Base-by-base conservation (phyloP, 306 rosid genomes). In the Cucumis melo region DNA sequence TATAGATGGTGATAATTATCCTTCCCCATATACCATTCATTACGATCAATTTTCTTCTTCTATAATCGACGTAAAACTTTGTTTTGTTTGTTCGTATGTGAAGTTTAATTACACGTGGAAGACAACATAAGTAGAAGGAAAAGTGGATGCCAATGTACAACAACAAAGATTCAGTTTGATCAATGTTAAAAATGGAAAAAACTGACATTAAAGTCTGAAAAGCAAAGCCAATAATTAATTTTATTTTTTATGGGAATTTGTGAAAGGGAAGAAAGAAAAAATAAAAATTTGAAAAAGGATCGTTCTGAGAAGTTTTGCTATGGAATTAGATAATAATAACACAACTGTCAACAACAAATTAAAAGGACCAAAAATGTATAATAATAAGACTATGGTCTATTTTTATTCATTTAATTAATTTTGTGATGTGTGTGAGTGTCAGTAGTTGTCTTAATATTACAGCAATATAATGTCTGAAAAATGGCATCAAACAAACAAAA, bases 381-480 rank as follows among this genome's bases (percentile, higher is more conserved):
- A 39, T 8, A 38, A 17, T n/a, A 17, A 39, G 10, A 17, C n/a
- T 10, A 21, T 41, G 39, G 3, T 70, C 1, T 70, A n/a, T 58
- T 23, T 8, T 60, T 14, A 7, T 63, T 27, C 1, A 41, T 23
- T 58, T 20, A 59, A 1, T 38, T 19, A 32, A 32, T 32, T 2
- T 2, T 32, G 36, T 32, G 36, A 3, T 39, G 2, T 20, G 24
- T 36, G n/a, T 17, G 5, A 5, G 5, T 72, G 76, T 72, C 76
- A 72, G 76, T 50, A 23, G 76, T 19, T 51, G 76, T 72, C 76
- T 71, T 50, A 72, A 48, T 15, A 72, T 16, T 50, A 72, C 60
- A 72, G 38, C 59, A 51, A 50, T 50, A 20, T 8, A 8, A 51
- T 48, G 60, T 71, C 59, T 71, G 59, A 48, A 16, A 46, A 48